Evolutionary conservation across 257 asterid species (phyloP).

Genomic region (Petunia axillaris): DNA sequence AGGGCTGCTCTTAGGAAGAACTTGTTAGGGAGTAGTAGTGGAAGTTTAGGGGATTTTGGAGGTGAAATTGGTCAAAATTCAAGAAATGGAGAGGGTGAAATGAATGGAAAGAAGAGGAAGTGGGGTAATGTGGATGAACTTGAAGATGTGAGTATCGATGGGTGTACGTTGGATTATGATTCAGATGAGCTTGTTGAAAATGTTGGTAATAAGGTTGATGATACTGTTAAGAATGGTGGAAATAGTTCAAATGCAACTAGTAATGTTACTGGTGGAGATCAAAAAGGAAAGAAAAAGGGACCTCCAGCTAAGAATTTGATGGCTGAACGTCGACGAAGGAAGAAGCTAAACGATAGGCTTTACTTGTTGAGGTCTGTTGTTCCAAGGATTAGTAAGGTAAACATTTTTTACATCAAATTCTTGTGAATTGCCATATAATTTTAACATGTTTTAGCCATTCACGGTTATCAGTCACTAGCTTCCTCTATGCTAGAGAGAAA

Average conservation of each 20-base stretch:
- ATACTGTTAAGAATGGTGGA: conserved; percentile 46
- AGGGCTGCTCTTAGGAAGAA: conserved; percentile 78
- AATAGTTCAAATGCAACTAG: conserved; percentile 49
- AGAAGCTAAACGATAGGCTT: conserved; percentile 96
- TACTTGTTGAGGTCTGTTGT: conserved; percentile 90
- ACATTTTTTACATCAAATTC: conserved; percentile 32
- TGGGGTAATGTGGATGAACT: conserved; percentile 57
- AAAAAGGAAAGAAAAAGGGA: conserved; percentile 80
- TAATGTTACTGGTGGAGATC: conserved; percentile 49
- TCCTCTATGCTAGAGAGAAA: neutral
- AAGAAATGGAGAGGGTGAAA: conserved; percentile 31
- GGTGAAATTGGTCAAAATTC: conserved; percentile 36
- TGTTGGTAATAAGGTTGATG: conserved; percentile 37
- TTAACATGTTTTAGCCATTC: conserved; percentile 31
- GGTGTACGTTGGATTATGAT: conserved; percentile 65
- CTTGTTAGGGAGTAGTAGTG: conserved; percentile 24
- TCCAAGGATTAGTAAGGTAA: conserved; percentile 97
- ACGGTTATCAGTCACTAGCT: conserved; percentile 10
- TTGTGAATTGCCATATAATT: conserved; percentile 48
- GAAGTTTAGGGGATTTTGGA: conserved; percentile 56
- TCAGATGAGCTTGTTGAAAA: conserved; percentile 72
- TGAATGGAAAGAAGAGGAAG: conserved; percentile 54
- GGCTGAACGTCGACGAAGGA: conserved; percentile 95
- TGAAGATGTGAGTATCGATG: conserved; percentile 77
- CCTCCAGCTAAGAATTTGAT: conserved; percentile 93